Conservation (phyloP, 192 early-diverging fungal genomes). For the Backusella psychrophila region DNA sequence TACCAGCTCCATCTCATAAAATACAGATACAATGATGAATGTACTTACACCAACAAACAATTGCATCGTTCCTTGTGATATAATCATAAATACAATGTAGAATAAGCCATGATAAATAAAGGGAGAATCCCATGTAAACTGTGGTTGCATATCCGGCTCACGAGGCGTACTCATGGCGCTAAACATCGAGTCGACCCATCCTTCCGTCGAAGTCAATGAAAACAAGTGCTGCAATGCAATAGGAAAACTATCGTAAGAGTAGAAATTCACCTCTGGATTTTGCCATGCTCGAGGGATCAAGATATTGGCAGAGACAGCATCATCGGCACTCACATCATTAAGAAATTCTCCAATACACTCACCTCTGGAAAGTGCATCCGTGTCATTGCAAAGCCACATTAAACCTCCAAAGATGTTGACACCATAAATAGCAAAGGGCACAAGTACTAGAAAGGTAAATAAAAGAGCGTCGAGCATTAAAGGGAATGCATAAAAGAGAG, state of each 20-base stretch:
- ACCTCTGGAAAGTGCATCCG: background rate
- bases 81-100: constrained; percentile 29
- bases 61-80: constrained; percentile 31
- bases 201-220: constrained; percentile 52
- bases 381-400: constrained; percentile 45
- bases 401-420: constrained; percentile 48
- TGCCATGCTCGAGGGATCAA: constrained; percentile 47
- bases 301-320: constrained; percentile 14
- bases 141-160: constrained; percentile 21
- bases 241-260: constrained; percentile 51
- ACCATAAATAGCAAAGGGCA: constrained; percentile 52
- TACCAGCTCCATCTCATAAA: background rate
- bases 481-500: constrained; percentile 41
- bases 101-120: constrained; percentile 25
- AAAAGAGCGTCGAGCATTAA: constrained; percentile 51
- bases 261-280: constrained; percentile 43
- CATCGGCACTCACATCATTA: background rate
- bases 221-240: constrained; percentile 45
- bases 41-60: constrained; percentile 33
- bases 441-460: constrained; percentile 44
- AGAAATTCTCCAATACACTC: constrained; percentile 43
- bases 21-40: background rate
- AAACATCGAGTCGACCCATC: constrained; percentile 42
- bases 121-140: constrained; percentile 22
- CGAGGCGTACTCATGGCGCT: constrained; percentile 31